These are phyloP conservation scores for Coniochaeta hoffmannii DNA, from an alignment of 2,329 filamentous ascomycete genomes.

Conservation along the genomic window DNA sequence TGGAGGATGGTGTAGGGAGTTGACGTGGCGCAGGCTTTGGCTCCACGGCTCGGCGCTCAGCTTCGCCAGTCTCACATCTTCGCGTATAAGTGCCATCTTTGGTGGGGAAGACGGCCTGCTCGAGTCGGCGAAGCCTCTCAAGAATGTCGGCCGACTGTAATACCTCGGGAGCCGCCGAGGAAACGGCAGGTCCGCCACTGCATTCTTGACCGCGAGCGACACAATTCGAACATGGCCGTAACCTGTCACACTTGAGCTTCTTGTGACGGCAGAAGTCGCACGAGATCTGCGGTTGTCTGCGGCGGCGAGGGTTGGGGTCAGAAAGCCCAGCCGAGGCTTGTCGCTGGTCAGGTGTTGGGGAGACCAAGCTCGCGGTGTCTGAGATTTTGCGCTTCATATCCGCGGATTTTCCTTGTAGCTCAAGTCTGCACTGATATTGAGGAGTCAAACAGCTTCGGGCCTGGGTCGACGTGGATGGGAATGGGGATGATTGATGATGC, in stretches of 20 bases:
- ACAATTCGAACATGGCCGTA: conserved; percentile 20
- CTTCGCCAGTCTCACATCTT: neutral
- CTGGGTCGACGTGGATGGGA: too few relatives aligned
- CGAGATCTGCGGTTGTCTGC: conserved; percentile 21
- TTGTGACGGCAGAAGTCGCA: conserved; percentile 23
- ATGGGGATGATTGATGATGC: too few relatives aligned
- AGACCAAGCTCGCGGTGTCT: neutral
- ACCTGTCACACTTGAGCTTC: conserved; percentile 25
- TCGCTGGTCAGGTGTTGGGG: neutral
- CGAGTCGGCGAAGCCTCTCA: conserved; percentile 17
- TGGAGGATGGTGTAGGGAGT: neutral
- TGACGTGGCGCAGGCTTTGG: neutral
- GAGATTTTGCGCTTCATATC: neutral
- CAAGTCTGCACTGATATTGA: too few relatives aligned
- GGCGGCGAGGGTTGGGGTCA: neutral
- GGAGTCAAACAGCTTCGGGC: too few relatives aligned
- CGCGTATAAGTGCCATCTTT: neutral
- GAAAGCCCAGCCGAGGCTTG: neutral
- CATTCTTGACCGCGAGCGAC: conserved; percentile 17
- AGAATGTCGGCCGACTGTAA: conserved; percentile 11
- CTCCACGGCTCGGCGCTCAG: neutral
- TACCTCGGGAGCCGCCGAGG: neutral
- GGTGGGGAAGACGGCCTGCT: conserved; percentile 18
- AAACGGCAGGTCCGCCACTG: conserved; percentile 8
- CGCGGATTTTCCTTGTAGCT: too few relatives aligned